Base-by-base conservation (phyloP, 2,329 filamentous ascomycete genomes). In the Ascochyta koolunga region DNA sequence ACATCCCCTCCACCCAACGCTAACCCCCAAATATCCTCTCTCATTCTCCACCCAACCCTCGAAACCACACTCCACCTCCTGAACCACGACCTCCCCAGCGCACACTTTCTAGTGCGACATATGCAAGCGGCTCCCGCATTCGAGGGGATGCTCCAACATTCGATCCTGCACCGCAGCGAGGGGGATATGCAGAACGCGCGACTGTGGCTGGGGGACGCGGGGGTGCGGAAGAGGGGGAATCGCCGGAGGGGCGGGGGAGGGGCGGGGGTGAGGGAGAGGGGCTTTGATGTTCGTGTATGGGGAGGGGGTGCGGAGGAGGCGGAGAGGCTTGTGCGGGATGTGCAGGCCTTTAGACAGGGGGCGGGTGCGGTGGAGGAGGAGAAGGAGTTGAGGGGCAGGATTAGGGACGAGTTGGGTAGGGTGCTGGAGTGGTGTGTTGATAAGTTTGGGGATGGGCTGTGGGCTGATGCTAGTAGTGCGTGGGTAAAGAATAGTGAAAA, bases 71-170 rank as follows among this genome's bases (percentile, higher is more conserved):
- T 83, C 4, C 82, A 83, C 64, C 73, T 83, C 47, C 69, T 82
- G 25, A 83, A 83, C 62, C 68, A 71, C 56, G 81, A 83, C 63
- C 70, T 83, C 0, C 70, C 79, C 4, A 75, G 71, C 18, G 81
- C 81, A 0, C 81, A 84, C 65, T 83, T 83, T 64, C 73, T 83
- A 1, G 72, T 80, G 21, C 75, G 81, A 1, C 79, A 83, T 59
- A 82, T 82, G 79, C 77, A 82, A 65, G 74, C 76, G 8, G 64
- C 74, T 13, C 80, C 81, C 0, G 78, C 78, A 0, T 72, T 73
- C 35, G 81, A 83, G 56, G 78, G 77, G 15, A 83, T 83, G 80
- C 76, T 79, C 33, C 69, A 82, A 1, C 81, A 83, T 56, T 76
- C 77, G 4, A 77, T 83, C 13, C 62, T 84, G 55, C 80, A 83